Evolutionary conservation across 495 filamentous ascomycete genomes (phyloP), one percentile per base, ranked within the genome.

Genomic region (Oleoguttula mirabilis): DNA sequence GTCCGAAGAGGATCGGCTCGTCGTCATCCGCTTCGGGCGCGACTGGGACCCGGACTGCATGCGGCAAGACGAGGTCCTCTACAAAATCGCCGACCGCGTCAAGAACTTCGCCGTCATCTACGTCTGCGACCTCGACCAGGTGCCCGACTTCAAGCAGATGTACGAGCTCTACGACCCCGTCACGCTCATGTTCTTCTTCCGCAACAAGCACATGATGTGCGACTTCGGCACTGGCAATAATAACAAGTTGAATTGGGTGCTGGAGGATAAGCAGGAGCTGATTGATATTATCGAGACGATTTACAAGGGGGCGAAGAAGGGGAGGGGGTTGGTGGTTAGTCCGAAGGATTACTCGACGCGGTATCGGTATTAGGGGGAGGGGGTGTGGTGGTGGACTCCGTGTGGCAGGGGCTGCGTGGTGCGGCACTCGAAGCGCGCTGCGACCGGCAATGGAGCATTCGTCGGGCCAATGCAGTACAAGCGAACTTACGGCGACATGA

Each of bases 221-320:
- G 90, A 95, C 76, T 90, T 94, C 50, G 88, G 90, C 10, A 96
- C 92, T 4, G 90, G 90, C 53, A 94, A 98, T 66, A 98, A 98
- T 62, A 96, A 98, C 63, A 94, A 93, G 60, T 70, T 93, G 54
- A 96, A 95, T 63, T 96, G 84, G 77, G 87, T 96, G 28, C 63
- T 95, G 41, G 90, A 96, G 64, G 90, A 98, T 58, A 96, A 98
- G 65, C 90, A 98, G 61, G 90, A 98, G 66, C 63, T 98, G 56
- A 96, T 98, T 54, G 92, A 96, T 64, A 96, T 98, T 55, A 80
- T 95, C 55, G 92, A 98, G 65, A 94, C 88, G 11, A 88, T 98
- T 45, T 98, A 96, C 62, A 81, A 87, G 43, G 90, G 90, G 11
- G 90, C 90, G 3, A 94, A 92, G 73, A 98, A 96, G 66, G 90